Conservation (phyloP, 2,329 filamentous ascomycete species). For the Colletotrichum paranaense region DNA sequence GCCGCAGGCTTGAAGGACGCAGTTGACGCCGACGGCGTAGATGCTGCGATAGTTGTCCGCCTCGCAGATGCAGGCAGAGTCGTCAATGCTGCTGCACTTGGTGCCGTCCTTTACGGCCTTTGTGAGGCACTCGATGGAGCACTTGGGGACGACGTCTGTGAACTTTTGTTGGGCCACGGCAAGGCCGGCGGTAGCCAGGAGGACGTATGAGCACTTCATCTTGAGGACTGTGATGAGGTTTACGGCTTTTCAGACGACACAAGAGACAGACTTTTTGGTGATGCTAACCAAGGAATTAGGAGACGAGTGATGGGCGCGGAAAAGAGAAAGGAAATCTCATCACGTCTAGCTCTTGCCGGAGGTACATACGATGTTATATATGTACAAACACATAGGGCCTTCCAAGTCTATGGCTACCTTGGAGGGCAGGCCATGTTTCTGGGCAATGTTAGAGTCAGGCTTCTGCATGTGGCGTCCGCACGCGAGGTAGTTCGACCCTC, state of each 20-base stretch:
- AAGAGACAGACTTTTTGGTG: not conserved
- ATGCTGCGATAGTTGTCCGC: constrained; percentile 48
- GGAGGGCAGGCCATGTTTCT: not conserved
- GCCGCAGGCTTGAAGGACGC: constrained; percentile 55
- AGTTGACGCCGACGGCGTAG: constrained; percentile 51
- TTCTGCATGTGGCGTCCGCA: constrained; percentile 2
- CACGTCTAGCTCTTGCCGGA: not conserved
- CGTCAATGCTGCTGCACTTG: constrained; percentile 36
- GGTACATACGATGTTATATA: not conserved
- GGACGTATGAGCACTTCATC: constrained; percentile 37
- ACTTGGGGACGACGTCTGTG: constrained; percentile 38
- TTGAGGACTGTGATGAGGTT: not conserved
- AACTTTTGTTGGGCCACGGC: constrained; percentile 34
- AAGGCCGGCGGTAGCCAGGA: constrained; percentile 33
- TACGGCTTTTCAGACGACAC: not conserved
- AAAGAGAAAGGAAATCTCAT: not conserved
- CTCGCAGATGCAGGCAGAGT: constrained; percentile 39
- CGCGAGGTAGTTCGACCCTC: not conserved
- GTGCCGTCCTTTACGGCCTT: constrained; percentile 37
- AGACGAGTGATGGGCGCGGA: no score
- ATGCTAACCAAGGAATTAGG: not conserved
- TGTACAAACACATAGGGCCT: not conserved
- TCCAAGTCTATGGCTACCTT: not conserved
- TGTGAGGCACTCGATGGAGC: constrained; percentile 38
- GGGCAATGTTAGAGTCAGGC: constrained; percentile 5